These are phyloP conservation scores for Wallacemonas sp. DNA, from an alignment of 208 protist genomes.

Conservation along the genomic window DNA sequence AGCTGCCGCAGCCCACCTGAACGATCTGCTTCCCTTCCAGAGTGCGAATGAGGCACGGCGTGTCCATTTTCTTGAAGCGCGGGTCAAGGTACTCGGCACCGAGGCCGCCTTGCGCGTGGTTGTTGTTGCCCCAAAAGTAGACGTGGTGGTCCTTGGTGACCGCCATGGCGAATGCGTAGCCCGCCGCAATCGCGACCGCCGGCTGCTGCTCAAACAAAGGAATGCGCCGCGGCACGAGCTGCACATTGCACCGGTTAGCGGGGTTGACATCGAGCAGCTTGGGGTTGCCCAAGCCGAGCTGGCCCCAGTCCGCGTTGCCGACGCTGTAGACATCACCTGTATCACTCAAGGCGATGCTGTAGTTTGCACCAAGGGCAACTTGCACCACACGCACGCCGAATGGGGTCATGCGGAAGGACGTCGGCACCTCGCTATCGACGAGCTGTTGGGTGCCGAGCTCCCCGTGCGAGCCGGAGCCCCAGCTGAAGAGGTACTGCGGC, in stretches of 20 bases:
- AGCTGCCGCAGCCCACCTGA: conserved; percentile 83
- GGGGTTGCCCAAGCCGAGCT: conserved; percentile 68
- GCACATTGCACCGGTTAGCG: conserved; percentile 40
- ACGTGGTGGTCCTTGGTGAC: conserved; percentile 66
- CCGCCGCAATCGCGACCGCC: conserved; percentile 57
- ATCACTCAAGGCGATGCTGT: conserved; percentile 67
- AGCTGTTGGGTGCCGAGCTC: conserved; percentile 80
- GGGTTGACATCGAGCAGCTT: conserved; percentile 40
- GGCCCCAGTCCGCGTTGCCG: conserved; percentile 85
- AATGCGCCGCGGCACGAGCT: conserved; percentile 67
- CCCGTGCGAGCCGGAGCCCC: conserved; percentile 72
- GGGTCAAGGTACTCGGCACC: conserved; percentile 59
- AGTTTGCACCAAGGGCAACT: conserved; percentile 82
- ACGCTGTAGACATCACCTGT: conserved; percentile 74
- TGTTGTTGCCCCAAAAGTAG: conserved; percentile 92
- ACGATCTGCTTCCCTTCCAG: conserved; percentile 70
- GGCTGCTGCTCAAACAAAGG: conserved; percentile 63
- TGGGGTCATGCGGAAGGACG: conserved; percentile 57
- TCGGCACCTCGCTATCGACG: conserved; percentile 55
- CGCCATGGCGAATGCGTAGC: conserved; percentile 87
- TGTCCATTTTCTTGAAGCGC: conserved; percentile 63
- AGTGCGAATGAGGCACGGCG: conserved; percentile 60
- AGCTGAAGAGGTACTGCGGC: conserved; percentile 77
- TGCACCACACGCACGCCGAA: conserved; percentile 64
- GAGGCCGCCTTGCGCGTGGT: conserved; percentile 86